These are phyloP conservation scores for Cyberlindnera suaveolens DNA, from an alignment of 805 yeast species.

Conservation along the genomic window DNA sequence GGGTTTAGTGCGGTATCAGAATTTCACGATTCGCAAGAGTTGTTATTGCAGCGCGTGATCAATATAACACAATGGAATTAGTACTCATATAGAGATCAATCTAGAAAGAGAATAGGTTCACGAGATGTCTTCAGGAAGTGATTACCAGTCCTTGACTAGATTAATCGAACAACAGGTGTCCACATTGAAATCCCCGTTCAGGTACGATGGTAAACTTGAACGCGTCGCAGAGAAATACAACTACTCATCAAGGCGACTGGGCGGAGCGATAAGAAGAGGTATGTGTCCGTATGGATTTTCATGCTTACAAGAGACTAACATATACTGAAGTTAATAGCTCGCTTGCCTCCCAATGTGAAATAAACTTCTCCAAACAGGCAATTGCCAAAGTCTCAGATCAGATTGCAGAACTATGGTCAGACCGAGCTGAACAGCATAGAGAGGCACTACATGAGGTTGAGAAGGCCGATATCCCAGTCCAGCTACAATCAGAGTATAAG, in stretches of 20 bases:
- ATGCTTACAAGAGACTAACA: no score
- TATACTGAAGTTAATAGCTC: constrained; percentile 10
- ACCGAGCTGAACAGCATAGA: constrained; percentile 2
- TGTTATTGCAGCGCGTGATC: no score
- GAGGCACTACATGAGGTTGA: constrained; percentile 3
- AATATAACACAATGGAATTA: no score
- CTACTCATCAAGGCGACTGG: constrained; percentile 3
- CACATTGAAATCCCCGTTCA: constrained; percentile 6
- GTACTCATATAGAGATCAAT: neutral
- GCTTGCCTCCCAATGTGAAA: constrained; percentile 5
- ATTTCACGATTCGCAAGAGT: no score
- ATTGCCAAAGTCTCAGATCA: constrained; percentile 18
- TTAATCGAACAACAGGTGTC: constrained; percentile 12
- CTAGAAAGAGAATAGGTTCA: neutral
- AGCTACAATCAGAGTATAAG: constrained; percentile 13
- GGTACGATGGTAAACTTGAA: constrained; percentile 1
- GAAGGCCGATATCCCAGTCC: constrained; percentile 11
- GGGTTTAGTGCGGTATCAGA: no score
- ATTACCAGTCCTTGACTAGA: constrained; percentile 7
- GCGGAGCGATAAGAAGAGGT: constrained; percentile 2
- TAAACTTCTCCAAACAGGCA: constrained; percentile 18
- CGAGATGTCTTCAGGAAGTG: neutral
- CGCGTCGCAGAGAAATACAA: constrained; percentile 4
- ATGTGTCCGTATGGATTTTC: neutral
- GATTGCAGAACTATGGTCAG: constrained; percentile 11